Conservation (phyloP, 257 asterid species). For the Ballota nigra region DNA sequence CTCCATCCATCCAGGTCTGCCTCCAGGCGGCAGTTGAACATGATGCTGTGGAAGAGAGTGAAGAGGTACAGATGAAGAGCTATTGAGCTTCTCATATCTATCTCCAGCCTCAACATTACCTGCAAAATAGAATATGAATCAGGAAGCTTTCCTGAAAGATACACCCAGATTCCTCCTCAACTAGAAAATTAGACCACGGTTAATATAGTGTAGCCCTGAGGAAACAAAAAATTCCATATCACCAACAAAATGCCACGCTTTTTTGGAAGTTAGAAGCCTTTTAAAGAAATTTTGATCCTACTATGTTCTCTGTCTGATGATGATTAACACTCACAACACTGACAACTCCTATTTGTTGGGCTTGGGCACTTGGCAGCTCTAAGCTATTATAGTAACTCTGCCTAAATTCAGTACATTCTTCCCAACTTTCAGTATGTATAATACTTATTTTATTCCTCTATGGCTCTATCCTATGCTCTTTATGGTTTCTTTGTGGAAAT, state of each 20-base stretch:
- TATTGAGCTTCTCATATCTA: conserved; percentile 47
- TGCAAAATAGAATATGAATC: conserved; percentile 34
- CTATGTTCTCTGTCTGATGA: conserved; percentile 8
- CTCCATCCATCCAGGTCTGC: conserved; percentile 50
- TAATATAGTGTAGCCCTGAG: conserved; percentile 8
- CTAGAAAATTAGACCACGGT: background rate
- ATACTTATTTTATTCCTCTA: background rate
- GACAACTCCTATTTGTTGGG: conserved; percentile 7
- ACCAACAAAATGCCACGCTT: background rate
- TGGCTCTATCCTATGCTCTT: background rate
- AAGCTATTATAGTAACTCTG: background rate
- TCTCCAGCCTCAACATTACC: conserved; percentile 59
- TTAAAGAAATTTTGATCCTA: background rate
- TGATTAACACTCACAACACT: conserved; percentile 5
- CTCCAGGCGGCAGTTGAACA: conserved; percentile 41
- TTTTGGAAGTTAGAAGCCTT: conserved; percentile 8
- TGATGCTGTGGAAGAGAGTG: conserved; percentile 43
- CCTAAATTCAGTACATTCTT: background rate
- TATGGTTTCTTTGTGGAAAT: conserved; percentile 16
- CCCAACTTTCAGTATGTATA: conserved; percentile 1
- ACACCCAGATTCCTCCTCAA: conserved; percentile 7
- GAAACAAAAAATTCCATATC: background rate
- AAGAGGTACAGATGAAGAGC: conserved; percentile 46
- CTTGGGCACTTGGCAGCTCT: background rate
- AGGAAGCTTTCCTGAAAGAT: conserved; percentile 16